Conservation (phyloP, 1,139 yeast species). For the Geotrichum europaeum region DNA sequence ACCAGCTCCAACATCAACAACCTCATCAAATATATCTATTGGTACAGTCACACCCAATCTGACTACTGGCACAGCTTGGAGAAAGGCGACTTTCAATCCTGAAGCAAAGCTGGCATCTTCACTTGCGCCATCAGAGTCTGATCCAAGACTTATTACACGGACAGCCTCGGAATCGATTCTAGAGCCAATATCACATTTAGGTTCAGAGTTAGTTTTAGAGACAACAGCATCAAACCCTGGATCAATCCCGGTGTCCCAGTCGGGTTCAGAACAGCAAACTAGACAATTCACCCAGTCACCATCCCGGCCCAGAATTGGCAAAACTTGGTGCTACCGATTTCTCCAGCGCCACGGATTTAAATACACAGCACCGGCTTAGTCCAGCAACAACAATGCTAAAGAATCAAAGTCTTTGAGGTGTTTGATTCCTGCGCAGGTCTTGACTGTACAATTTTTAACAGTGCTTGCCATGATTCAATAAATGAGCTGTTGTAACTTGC, state of each 20-base stretch:
- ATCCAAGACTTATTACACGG: not conserved
- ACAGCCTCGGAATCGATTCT: not conserved
- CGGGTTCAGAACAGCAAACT: not conserved
- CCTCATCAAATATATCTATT: not conserved
- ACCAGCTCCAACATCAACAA: not conserved
- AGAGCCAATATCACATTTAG: not conserved
- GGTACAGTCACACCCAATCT: not conserved
- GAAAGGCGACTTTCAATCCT: not conserved
- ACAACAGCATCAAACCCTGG: not conserved
- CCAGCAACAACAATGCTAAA: not conserved
- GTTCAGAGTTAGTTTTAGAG: not conserved
- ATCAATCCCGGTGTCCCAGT: not conserved
- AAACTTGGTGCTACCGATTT: not conserved
- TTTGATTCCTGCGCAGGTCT: too few relatives aligned
- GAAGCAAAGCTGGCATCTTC: not conserved
- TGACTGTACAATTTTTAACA: not conserved
- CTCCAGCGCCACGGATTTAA: not conserved
- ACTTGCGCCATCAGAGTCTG: not conserved
- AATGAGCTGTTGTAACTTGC: not conserved
- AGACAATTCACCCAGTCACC: not conserved
- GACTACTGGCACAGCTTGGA: not conserved
- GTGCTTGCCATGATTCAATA: not conserved
- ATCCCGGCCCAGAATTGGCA: not conserved
- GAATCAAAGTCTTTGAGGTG: too few relatives aligned
- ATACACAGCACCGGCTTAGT: not conserved